These are phyloP conservation scores for Epichloe elymi DNA, from an alignment of 2,329 filamentous ascomycete species.

Conservation along the genomic window DNA sequence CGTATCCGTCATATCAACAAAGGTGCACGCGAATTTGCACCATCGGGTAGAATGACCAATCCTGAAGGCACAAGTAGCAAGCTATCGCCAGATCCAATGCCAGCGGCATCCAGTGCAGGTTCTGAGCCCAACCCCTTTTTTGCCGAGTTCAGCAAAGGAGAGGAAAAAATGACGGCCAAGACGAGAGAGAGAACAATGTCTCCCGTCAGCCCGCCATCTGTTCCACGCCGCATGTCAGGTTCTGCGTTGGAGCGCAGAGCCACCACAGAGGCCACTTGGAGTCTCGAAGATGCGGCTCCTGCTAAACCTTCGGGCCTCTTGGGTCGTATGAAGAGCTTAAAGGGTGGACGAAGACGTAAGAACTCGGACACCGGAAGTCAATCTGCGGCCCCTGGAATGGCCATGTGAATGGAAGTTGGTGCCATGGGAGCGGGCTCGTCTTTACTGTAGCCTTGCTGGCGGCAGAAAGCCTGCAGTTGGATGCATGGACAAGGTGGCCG, in stretches of 20 bases:
- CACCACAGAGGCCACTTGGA: constrained; percentile 41
- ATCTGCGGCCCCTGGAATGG: constrained; percentile 21
- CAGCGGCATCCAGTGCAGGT: constrained; percentile 19
- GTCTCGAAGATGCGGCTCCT: constrained; percentile 27
- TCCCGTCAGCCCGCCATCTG: constrained; percentile 46
- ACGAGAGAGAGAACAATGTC: constrained; percentile 24
- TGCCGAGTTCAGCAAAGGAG: constrained; percentile 54
- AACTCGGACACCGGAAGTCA: constrained; percentile 14
- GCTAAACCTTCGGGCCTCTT: constrained; percentile 50
- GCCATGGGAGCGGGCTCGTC: constrained; percentile 3
- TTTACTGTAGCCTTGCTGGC: not conserved
- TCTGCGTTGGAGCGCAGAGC: constrained; percentile 47
- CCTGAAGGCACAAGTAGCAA: constrained; percentile 35
- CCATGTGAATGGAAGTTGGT: constrained; percentile 21
- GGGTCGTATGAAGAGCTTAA: constrained; percentile 70
- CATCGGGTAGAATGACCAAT: constrained; percentile 45
- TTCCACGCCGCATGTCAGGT: constrained; percentile 23
- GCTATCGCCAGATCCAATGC: constrained; percentile 26
- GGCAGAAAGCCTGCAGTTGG: not conserved
- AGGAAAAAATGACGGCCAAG: constrained; percentile 36
- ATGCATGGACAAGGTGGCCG: not conserved
- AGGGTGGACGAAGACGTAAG: constrained; percentile 43
- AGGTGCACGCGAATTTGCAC: constrained; percentile 45
- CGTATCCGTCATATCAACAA: constrained; percentile 76
- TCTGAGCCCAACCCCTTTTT: constrained; percentile 67